Percentiles rank a stretch among this genome's conserved stretches.
Evolutionary conservation across 2,329 filamentous ascomycete genomes (phyloP).

Genomic region (Claviceps purpurea): DNA sequence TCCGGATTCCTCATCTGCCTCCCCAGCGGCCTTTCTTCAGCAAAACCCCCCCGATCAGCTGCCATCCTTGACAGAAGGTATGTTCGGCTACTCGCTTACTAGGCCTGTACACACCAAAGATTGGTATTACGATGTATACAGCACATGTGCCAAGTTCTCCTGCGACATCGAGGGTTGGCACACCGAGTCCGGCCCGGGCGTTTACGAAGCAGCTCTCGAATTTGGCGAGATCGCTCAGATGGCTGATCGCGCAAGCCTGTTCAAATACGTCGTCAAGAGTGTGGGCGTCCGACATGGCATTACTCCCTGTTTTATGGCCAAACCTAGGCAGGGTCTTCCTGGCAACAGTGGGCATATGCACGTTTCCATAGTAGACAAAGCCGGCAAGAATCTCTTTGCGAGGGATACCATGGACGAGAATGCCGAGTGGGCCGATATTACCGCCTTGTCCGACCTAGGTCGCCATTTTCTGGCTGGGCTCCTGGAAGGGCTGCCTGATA

Average conservation of each 20-base stretch:
- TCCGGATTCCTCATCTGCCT: conserved; percentile 41
- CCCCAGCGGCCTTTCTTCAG: conserved; percentile 61
- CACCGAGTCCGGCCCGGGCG: conserved; percentile 84
- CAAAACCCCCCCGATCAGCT: conserved; percentile 61
- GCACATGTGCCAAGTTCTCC: conserved; percentile 62
- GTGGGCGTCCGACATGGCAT: conserved; percentile 79
- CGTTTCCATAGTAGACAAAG: conserved; percentile 67
- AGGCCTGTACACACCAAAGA: conserved; percentile 81
- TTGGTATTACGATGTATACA: conserved; percentile 81
- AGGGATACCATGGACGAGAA: conserved; percentile 59
- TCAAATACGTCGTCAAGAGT: conserved; percentile 91
- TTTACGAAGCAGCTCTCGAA: conserved; percentile 89
- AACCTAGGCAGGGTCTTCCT: conserved; percentile 78
- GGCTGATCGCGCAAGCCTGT: conserved; percentile 83
- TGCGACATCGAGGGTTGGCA: conserved; percentile 91
- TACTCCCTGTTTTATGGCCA: conserved; percentile 97
- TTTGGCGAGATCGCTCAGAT: conserved; percentile 79
- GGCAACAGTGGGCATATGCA: conserved; percentile 97
- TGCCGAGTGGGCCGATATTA: conserved; percentile 61
- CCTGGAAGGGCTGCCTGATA: conserved; percentile 75
- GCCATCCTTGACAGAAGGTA: conserved; percentile 74
- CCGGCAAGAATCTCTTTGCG: conserved; percentile 74
- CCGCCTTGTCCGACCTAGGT: conserved; percentile 72
- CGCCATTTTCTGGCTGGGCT: conserved; percentile 88
- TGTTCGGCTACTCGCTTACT: conserved; percentile 91